Evolutionary conservation across 2,329 filamentous ascomycete species (phyloP).

Genomic region (Trichoderma koningiopsis): DNA sequence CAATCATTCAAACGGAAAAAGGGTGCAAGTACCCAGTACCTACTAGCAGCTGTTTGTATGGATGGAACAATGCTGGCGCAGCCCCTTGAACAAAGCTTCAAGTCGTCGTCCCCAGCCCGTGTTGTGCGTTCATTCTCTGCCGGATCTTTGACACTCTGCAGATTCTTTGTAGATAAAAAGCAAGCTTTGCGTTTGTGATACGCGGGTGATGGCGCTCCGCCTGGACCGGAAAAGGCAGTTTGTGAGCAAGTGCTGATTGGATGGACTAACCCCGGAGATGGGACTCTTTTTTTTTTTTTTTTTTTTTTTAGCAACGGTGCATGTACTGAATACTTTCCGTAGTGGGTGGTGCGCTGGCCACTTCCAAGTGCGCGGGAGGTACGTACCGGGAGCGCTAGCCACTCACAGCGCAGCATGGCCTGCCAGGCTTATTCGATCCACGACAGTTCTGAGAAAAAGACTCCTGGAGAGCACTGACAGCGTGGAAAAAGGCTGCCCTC

Average conservation of each 20-base stretch:
- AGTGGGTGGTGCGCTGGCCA: neutral
- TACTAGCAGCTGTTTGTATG: neutral
- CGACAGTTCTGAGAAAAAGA: conserved; percentile 43
- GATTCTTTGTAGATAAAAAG: neutral
- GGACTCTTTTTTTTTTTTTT: conserved; percentile 21
- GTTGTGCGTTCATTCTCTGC: neutral
- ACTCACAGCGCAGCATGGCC: conserved; percentile 19
- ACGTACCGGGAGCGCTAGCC: conserved; percentile 19
- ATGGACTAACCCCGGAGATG: conserved; percentile 38
- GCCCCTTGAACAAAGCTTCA: neutral
- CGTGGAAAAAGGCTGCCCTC: conserved; percentile 25
- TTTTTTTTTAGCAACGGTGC: conserved; percentile 23
- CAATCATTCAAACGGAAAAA: neutral
- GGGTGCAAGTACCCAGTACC: neutral
- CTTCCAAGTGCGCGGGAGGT: conserved; percentile 10
- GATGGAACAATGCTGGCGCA: neutral
- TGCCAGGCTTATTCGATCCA: conserved; percentile 45
- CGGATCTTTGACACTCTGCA: neutral
- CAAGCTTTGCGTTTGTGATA: conserved; percentile 4
- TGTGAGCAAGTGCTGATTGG: conserved; percentile 32
- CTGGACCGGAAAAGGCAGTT: conserved; percentile 28
- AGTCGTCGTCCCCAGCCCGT: neutral
- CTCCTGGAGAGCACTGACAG: conserved; percentile 35
- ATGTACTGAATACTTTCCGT: neutral
- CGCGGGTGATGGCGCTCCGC: conserved; percentile 21